Evolutionary conservation across 1,284 basidiomycete genomes (phyloP).

Genomic region (Sparassis latifolia): DNA sequence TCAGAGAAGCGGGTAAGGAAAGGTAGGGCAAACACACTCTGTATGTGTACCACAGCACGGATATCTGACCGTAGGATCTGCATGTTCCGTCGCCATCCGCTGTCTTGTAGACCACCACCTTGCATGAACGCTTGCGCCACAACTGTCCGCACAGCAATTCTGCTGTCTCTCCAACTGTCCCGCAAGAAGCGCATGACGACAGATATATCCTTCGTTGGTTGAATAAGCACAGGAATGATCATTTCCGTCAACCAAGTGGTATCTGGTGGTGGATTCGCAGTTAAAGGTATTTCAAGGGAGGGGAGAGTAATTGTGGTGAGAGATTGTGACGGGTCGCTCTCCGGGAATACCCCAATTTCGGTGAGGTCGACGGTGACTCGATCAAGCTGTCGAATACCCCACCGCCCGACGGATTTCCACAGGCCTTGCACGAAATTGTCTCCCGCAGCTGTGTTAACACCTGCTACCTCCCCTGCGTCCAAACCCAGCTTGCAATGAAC

Average conservation of each 20-base stretch:
- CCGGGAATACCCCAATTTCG: slow-evolving; percentile 40
- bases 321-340: slow-evolving; percentile 29
- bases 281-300: slow-evolving; percentile 49
- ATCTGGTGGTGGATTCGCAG: slow-evolving; percentile 48
- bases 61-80: slow-evolving; percentile 38
- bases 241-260: slow-evolving; percentile 53
- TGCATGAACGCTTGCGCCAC: slow-evolving; percentile 38
- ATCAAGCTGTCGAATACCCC: slow-evolving; percentile 51
- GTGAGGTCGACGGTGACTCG: slow-evolving; percentile 50
- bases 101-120: slow-evolving; percentile 41
- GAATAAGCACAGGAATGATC: slow-evolving; percentile 44
- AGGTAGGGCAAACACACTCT: slow-evolving; percentile 36
- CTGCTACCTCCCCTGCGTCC: slow-evolving; percentile 56
- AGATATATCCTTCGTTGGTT: slow-evolving; percentile 46
- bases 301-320: slow-evolving; percentile 42
- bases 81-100: slow-evolving; percentile 46
- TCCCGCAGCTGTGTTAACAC: slow-evolving; percentile 39
- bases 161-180: slow-evolving; percentile 53
- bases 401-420: slow-evolving; percentile 62
- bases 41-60: slow-evolving; percentile 37
- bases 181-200: slow-evolving; percentile 45
- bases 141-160: slow-evolving; percentile 36
- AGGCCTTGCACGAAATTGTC: slow-evolving; percentile 35
- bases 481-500: slow-evolving; percentile 54
- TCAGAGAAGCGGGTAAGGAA: neutral